A percentile compares a stretch with the other conserved stretches of the same genome.
These are phyloP conservation scores for Pythium periplocum DNA, from an alignment of 352 stramenopile species.

Conservation along the genomic window DNA sequence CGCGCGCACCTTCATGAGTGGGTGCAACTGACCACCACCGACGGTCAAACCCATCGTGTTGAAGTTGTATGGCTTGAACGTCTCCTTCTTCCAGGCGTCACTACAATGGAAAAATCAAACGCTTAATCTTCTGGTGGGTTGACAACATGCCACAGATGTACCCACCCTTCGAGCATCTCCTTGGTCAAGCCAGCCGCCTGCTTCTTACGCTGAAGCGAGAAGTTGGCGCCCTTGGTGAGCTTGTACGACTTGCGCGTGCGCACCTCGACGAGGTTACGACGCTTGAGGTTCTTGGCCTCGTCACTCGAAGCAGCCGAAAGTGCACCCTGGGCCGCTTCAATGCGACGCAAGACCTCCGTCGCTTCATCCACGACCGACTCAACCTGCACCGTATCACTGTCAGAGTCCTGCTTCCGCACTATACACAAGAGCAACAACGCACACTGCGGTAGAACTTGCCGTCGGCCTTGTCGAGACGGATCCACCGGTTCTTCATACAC, in stretches of 20 bases:
- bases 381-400: constrained; percentile 18
- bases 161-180: constrained; percentile 96
- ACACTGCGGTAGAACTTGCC: constrained; percentile 84
- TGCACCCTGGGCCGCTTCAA: constrained; percentile 48
- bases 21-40: constrained; percentile 96
- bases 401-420: constrained; percentile 6
- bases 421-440: constrained; percentile 16
- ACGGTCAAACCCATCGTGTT: constrained; percentile 93
- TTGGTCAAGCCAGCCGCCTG: constrained; percentile 97
- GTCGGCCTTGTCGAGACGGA: constrained; percentile 91
- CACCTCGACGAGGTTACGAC: constrained; percentile 74
- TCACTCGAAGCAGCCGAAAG: constrained; percentile 63
- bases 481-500: constrained; percentile 98
- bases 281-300: constrained; percentile 78
- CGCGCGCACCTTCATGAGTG: constrained; percentile 95
- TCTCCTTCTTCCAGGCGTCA: constrained; percentile 92
- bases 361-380: constrained; percentile 60
- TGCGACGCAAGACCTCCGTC: constrained; percentile 84
- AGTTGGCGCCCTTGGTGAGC: constrained; percentile 91
- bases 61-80: constrained; percentile 99
- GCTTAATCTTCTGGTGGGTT: neutral
- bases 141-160: neutral
- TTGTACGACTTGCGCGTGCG: constrained; percentile 93
- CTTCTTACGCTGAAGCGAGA: constrained; percentile 92
- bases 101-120: constrained; percentile 14